phyloP scores from a whole-genome alignment of 139 green algal genomes.

The Raphidocelis subcapitata region DNA sequence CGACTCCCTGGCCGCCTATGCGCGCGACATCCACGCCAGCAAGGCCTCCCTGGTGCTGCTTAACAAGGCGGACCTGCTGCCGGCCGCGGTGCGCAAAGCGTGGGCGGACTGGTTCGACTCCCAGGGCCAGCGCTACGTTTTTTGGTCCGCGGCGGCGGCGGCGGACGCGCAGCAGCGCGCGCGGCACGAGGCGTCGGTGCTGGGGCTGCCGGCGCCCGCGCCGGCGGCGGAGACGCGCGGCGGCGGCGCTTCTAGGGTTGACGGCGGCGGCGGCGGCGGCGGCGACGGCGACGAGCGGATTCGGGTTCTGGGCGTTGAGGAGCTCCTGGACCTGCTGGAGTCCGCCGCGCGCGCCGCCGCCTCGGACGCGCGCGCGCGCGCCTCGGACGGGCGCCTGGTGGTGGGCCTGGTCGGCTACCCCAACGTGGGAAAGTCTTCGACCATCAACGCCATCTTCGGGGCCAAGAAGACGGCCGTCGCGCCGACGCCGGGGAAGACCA shows the following conservation, averaged over 20 bases:
- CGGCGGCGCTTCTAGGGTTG: conserved; percentile 34
- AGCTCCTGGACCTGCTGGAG: conserved; percentile 54
- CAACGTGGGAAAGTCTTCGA: conserved; percentile 95
- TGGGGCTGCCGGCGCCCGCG: conserved; percentile 37
- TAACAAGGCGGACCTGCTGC: conserved; percentile 98
- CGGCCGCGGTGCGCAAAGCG: conserved; percentile 44
- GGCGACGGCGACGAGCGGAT: conserved; percentile 4
- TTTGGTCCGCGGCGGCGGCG: conserved; percentile 79
- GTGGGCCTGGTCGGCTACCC: conserved; percentile 95
- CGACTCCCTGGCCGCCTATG: conserved; percentile 81
- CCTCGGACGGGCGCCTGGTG: conserved; percentile 52
- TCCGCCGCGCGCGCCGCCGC: conserved; percentile 2
- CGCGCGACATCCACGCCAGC: conserved; percentile 56
- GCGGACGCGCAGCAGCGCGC: conserved; percentile 45
- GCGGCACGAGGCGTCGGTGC: conserved; percentile 38
- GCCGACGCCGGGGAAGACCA: conserved; percentile 97
- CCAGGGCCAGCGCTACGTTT: conserved; percentile 65
- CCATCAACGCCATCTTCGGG: conserved; percentile 96
- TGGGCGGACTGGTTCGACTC: conserved; percentile 92
- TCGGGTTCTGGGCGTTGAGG: conserved; percentile 44
- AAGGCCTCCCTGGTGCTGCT: conserved; percentile 89
- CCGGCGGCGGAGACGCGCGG: background rate
- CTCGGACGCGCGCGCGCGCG: conserved; percentile 1
- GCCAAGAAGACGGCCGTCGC: conserved; percentile 95
- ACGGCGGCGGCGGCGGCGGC: conserved; percentile 3